These are phyloP conservation scores for Cylindrotheca fusiformis DNA, from an alignment of 108 stramenopile species.

Conservation along the genomic window DNA sequence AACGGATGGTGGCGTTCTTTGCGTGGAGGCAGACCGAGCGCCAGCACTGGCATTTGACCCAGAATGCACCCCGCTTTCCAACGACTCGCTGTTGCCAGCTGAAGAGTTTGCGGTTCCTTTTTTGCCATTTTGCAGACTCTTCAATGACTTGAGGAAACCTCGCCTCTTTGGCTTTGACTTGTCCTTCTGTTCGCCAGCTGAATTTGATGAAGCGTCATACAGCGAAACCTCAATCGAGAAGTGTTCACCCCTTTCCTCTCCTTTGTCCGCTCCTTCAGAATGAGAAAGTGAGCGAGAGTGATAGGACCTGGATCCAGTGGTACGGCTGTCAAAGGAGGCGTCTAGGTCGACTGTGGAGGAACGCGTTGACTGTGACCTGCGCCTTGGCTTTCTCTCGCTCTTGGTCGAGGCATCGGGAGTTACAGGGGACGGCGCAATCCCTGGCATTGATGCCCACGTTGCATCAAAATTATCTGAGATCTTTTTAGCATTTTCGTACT, in stretches of 20 bases:
- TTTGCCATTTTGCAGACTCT: conserved; percentile 20
- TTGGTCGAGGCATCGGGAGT: background rate
- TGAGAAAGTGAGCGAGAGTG: background rate
- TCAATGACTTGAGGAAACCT: conserved; percentile 29
- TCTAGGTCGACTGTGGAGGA: background rate
- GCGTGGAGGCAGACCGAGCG: background rate
- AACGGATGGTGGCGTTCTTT: too few relatives aligned
- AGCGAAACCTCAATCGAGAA: conserved; percentile 16
- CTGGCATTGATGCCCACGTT: conserved; percentile 5
- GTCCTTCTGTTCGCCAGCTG: background rate
- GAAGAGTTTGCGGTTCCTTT: conserved; percentile 10
- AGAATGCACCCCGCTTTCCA: background rate
- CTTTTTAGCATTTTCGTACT: background rate
- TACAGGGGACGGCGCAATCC: background rate
- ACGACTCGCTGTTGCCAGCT: conserved; percentile 4
- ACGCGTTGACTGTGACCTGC: background rate
- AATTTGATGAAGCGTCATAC: background rate
- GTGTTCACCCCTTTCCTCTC: background rate
- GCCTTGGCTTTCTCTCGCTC: background rate
- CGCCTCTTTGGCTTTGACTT: conserved; percentile 13
- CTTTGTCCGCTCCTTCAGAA: background rate
- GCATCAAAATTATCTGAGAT: conserved; percentile 6
- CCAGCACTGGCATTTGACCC: conserved; percentile 20
- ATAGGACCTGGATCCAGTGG: background rate
- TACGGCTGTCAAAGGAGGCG: background rate